Evolutionary conservation across 257 asterid species (phyloP).

Genomic region (Datura wrightii): DNA sequence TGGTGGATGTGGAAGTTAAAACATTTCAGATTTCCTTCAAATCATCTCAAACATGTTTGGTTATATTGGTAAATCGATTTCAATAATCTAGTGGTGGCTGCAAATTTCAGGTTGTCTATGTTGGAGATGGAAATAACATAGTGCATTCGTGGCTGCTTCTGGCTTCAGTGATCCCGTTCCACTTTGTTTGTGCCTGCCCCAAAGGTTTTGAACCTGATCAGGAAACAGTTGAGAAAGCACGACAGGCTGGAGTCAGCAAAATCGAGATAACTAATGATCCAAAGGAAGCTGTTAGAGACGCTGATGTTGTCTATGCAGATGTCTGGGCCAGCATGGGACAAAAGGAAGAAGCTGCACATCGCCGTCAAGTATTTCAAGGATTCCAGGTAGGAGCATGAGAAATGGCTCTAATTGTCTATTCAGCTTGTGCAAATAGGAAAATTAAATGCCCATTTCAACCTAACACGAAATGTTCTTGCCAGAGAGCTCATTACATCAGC

Average conservation of each 20-base stretch:
- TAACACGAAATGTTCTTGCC: not conserved
- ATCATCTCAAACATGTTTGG: not conserved
- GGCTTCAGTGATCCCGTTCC: constrained; percentile 88
- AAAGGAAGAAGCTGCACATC: constrained; percentile 96
- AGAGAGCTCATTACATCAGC: not conserved
- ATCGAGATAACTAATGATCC: constrained; percentile 82
- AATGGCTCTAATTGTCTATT: not conserved
- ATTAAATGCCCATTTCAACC: not conserved
- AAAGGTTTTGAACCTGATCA: constrained; percentile 86
- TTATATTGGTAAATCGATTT: constrained; percentile 4
- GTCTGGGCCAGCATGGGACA: constrained; percentile 99
- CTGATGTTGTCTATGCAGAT: constrained; percentile 94
- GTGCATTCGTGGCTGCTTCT: constrained; percentile 92
- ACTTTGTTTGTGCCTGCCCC: constrained; percentile 93
- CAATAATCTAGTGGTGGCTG: constrained; percentile 20
- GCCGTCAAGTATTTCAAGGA: constrained; percentile 81
- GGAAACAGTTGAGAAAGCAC: constrained; percentile 67
- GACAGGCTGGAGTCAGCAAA: constrained; percentile 77
- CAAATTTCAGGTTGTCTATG: constrained; percentile 79
- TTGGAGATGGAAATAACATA: constrained; percentile 97
- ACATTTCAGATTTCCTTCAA: not conserved
- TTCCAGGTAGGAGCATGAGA: constrained; percentile 68
- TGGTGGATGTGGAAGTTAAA: constrained; percentile 19
- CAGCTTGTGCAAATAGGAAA: not conserved
- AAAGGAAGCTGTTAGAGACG: constrained; percentile 89